Evolutionary conservation across 169 alveolate genomes (phyloP).

Genomic region (Besnoitia besnoiti): DNA sequence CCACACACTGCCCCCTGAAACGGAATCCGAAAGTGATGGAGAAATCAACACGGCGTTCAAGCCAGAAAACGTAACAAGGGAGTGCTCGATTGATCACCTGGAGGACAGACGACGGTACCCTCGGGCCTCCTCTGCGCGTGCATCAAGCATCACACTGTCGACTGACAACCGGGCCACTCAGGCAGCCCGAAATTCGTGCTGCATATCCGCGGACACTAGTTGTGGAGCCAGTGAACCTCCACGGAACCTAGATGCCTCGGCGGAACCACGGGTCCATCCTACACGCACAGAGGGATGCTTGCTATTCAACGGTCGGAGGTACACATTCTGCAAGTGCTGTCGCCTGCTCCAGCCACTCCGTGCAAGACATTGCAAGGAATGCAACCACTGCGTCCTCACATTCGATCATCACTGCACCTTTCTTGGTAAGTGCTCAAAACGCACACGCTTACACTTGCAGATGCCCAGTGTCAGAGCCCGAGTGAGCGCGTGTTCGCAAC

Average conservation of each 20-base stretch:
- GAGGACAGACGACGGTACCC: background rate
- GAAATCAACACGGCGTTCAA: background rate
- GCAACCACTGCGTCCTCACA: constrained; percentile 77
- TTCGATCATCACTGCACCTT: constrained; percentile 84
- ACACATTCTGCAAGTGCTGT: constrained; percentile 36
- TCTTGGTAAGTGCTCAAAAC: constrained; percentile 74
- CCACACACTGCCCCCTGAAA: background rate
- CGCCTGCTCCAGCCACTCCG: constrained; percentile 70
- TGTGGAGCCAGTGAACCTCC: too few relatives aligned
- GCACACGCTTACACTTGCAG: too few relatives aligned
- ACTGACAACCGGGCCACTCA: too few relatives aligned
- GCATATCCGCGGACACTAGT: too few relatives aligned
- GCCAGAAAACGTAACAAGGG: background rate
- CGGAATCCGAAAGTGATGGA: background rate
- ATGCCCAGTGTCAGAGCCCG: too few relatives aligned
- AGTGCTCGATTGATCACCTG: background rate
- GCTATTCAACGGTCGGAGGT: background rate
- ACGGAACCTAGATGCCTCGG: too few relatives aligned
- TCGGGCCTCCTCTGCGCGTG: background rate
- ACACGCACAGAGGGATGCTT: too few relatives aligned
- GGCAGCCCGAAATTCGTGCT: too few relatives aligned
- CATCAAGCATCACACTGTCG: too few relatives aligned
- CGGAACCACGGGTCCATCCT: too few relatives aligned
- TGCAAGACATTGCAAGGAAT: constrained; percentile 77
- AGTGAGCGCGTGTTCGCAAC: too few relatives aligned